phyloP scores from a whole-genome alignment of 2,329 filamentous ascomycete species.

The Penicillium janthinellum region DNA sequence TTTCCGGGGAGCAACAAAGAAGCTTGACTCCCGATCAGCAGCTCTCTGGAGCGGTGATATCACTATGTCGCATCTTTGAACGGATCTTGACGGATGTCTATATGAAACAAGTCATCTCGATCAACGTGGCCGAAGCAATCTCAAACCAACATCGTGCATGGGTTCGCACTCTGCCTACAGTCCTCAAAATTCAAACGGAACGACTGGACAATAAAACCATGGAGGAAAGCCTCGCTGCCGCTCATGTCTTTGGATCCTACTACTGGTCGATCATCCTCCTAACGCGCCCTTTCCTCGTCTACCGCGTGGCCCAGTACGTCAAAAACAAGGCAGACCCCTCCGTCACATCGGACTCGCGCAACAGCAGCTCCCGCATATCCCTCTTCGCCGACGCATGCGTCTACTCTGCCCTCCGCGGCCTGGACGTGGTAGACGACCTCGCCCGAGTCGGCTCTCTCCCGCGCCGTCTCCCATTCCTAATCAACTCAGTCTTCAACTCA shows the following conservation, averaged over 20 bases:
- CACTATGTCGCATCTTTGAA: constrained; percentile 46
- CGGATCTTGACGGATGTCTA: constrained; percentile 47
- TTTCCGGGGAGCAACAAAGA: constrained; percentile 24
- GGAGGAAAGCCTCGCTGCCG: constrained; percentile 47
- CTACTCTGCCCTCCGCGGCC: constrained; percentile 44
- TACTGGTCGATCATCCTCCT: constrained; percentile 58
- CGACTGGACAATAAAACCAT: constrained; percentile 43
- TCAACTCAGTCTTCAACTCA: constrained; percentile 51
- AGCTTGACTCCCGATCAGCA: constrained; percentile 37
- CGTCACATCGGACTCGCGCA: constrained; percentile 22
- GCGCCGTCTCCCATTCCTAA: constrained; percentile 48
- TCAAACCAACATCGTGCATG: constrained; percentile 46
- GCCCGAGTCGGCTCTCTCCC: constrained; percentile 39
- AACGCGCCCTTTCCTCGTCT: constrained; percentile 57
- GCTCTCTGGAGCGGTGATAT: constrained; percentile 52
- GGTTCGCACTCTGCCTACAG: constrained; percentile 46
- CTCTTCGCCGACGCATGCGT: constrained; percentile 48
- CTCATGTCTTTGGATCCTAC: constrained; percentile 55
- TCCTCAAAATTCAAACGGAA: constrained; percentile 52
- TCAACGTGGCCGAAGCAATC: constrained; percentile 45
- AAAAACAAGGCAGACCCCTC: constrained; percentile 31
- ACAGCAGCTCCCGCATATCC: constrained; percentile 34
- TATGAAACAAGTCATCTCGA: constrained; percentile 47
- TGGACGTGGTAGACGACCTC: constrained; percentile 45
- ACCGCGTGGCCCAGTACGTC: constrained; percentile 49